Evolutionary conservation across 129 eudicot genomes (phyloP).

Genomic region (Lonicera japonica): DNA sequence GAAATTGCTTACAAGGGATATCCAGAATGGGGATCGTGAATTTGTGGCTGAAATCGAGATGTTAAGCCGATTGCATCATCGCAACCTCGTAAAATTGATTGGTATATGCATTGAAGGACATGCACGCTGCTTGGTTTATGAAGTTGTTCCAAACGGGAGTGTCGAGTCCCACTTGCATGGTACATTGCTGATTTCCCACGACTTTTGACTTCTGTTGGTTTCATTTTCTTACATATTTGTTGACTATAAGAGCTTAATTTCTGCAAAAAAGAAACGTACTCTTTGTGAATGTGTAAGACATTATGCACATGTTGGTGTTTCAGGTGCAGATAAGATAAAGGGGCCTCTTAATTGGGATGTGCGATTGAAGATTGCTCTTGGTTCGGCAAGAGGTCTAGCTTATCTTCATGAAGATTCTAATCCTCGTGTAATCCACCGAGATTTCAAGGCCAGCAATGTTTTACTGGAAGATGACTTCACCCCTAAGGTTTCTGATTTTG

Average conservation of each 20-base stretch:
- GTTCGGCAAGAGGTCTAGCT: slow-evolving; percentile 97
- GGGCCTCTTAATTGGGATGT: slow-evolving; percentile 95
- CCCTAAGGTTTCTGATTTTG: slow-evolving; percentile 98
- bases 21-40: slow-evolving; percentile 88
- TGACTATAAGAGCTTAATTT: too few relatives aligned
- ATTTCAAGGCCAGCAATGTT: slow-evolving; percentile 91
- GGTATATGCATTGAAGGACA: slow-evolving; percentile 91
- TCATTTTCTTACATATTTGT: too few relatives aligned
- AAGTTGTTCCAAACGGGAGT: slow-evolving; percentile 87
- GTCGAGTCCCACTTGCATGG: slow-evolving; percentile 98
- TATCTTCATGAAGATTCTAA: slow-evolving; percentile 99
- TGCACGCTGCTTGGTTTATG: slow-evolving; percentile 96
- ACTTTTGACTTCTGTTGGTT: too few relatives aligned
- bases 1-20: slow-evolving; percentile 79
- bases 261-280: neutral
- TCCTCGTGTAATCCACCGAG: slow-evolving; percentile 98
- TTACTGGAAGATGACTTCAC: slow-evolving; percentile 82
- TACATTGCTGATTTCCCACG: slow-evolving; percentile 21
- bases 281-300: neutral
- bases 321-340: slow-evolving; percentile 59
- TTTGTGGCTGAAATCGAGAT: slow-evolving; percentile 95
- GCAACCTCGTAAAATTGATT: slow-evolving; percentile 86
- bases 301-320: slow-evolving; percentile 16
- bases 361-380: slow-evolving; percentile 84
- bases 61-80: slow-evolving; percentile 94